Evolutionary conservation across 352 stramenopile genomes (phyloP).

Genomic region (Plasmopara halstedii): DNA sequence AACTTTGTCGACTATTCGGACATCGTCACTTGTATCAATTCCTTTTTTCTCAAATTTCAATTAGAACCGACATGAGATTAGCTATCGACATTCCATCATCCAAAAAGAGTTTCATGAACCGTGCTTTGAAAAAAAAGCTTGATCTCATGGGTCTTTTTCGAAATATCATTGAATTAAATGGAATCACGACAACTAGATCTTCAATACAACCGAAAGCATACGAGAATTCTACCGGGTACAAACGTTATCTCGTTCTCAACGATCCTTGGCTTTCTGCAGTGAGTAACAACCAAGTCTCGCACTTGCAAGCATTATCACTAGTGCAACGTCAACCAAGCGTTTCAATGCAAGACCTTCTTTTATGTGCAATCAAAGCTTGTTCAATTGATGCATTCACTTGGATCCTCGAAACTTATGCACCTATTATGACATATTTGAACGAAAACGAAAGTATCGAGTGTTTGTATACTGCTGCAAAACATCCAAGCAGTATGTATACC

Average conservation of each 20-base stretch:
- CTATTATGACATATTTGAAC: constrained; percentile 4
- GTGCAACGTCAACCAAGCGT: neutral
- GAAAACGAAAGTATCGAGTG: constrained; percentile 14
- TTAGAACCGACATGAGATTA: neutral
- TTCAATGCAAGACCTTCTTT: constrained; percentile 9
- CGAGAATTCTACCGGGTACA: no score
- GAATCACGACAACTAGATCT: no score
- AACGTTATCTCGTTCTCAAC: no score
- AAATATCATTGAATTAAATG: constrained; percentile 14
- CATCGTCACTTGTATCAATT: constrained; percentile 15
- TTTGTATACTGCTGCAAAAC: constrained; percentile 11
- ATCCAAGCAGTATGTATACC: constrained; percentile 27
- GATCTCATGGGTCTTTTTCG: constrained; percentile 17
- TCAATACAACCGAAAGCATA: no score
- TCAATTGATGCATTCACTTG: constrained; percentile 36
- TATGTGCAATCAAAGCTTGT: constrained; percentile 18
- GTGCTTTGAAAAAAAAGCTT: no score
- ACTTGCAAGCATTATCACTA: constrained; percentile 22
- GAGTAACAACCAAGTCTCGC: constrained; percentile 24
- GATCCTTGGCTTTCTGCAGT: constrained; percentile 12
- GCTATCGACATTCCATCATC: no score
- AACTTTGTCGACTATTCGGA: constrained; percentile 21
- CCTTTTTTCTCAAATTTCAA: constrained; percentile 1
- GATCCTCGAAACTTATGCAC: constrained; percentile 19
- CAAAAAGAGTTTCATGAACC: no score